Percentiles rank a stretch among this genome's conserved stretches.
phyloP scores from a whole-genome alignment of 2,329 filamentous ascomycete species.

The Simplicillium sp. region DNA sequence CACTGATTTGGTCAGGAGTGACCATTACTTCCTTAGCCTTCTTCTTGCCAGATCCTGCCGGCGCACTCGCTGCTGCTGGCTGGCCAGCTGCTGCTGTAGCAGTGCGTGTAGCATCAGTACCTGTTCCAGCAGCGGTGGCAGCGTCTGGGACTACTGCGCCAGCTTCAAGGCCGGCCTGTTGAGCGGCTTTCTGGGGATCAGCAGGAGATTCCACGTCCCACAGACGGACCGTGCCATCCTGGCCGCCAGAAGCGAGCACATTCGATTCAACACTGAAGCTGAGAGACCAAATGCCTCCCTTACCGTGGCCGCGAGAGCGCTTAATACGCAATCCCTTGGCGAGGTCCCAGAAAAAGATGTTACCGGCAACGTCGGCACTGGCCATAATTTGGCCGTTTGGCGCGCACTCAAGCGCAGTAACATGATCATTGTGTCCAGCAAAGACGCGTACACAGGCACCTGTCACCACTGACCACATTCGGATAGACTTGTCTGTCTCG shows the following conservation, averaged over 20 bases:
- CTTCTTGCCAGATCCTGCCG: conserved; percentile 47
- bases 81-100: conserved; percentile 13
- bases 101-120: conserved; percentile 1
- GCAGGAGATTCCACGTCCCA: conserved; percentile 81
- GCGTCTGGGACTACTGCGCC: conserved; percentile 30
- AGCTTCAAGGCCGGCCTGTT: conserved; percentile 32
- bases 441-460: conserved; percentile 86
- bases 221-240: conserved; percentile 84
- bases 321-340: conserved; percentile 80
- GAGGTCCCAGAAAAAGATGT: conserved; percentile 91
- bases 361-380: conserved; percentile 78
- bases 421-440: conserved; percentile 79
- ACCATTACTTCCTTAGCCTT: conserved; percentile 85
- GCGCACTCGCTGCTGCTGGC: conserved; percentile 15
- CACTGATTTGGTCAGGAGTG: conserved; percentile 86
- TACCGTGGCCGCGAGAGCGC: conserved; percentile 85
- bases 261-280: conserved; percentile 91
- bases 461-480: conserved; percentile 93
- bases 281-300: conserved; percentile 87
- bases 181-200: conserved; percentile 50
- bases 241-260: conserved; percentile 80
- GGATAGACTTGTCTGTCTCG: conserved; percentile 76
- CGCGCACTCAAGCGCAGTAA: conserved; percentile 76
- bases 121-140: background rate
- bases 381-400: conserved; percentile 87